Conservation (phyloP, 139 green algal species). For the Chlorella sp. region DNA sequence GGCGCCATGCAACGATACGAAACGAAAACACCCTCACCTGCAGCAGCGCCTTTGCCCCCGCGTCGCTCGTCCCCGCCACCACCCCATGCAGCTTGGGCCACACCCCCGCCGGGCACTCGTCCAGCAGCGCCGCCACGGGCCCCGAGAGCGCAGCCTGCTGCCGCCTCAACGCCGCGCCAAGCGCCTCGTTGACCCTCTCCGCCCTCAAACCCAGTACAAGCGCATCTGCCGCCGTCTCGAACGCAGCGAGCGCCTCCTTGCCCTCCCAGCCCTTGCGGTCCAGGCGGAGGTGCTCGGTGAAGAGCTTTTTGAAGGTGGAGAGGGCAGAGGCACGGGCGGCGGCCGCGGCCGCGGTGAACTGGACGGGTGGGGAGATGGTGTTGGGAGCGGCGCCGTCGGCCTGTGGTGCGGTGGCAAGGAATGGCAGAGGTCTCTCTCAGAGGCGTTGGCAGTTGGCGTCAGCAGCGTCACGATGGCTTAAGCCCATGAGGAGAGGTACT, state of each 20-base stretch:
- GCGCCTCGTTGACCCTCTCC: slow-evolving; percentile 3
- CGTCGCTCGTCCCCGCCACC: slow-evolving; percentile 3
- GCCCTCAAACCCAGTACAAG: slow-evolving; percentile 5
- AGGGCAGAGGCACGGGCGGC: neutral
- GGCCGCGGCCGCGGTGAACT: slow-evolving; percentile 5
- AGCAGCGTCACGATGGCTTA: too few species aligned
- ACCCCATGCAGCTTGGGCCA: slow-evolving; percentile 60
- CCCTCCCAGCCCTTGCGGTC: slow-evolving; percentile 26
- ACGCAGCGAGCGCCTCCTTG: slow-evolving; percentile 2
- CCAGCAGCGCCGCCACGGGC: slow-evolving; percentile 27
- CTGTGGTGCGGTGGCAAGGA: too few species aligned
- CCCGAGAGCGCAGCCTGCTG: slow-evolving; percentile 5
- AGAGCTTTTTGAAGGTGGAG: slow-evolving; percentile 3
- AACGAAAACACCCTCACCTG: slow-evolving; percentile 10
- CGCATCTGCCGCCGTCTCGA: slow-evolving; percentile 9
- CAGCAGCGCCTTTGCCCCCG: slow-evolving; percentile 22
- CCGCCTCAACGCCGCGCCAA: slow-evolving; percentile 6
- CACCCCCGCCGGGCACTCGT: slow-evolving; percentile 38
- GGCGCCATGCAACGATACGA: too few species aligned
- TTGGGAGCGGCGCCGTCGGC: neutral
- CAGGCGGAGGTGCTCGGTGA: slow-evolving; percentile 14
- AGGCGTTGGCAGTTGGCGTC: too few species aligned
- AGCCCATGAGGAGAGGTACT: too few species aligned
- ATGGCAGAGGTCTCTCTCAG: too few species aligned
- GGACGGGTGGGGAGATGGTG: neutral